These are phyloP conservation scores for Echria macrotheca DNA, from an alignment of 495 filamentous ascomycete species.

Conservation along the genomic window DNA sequence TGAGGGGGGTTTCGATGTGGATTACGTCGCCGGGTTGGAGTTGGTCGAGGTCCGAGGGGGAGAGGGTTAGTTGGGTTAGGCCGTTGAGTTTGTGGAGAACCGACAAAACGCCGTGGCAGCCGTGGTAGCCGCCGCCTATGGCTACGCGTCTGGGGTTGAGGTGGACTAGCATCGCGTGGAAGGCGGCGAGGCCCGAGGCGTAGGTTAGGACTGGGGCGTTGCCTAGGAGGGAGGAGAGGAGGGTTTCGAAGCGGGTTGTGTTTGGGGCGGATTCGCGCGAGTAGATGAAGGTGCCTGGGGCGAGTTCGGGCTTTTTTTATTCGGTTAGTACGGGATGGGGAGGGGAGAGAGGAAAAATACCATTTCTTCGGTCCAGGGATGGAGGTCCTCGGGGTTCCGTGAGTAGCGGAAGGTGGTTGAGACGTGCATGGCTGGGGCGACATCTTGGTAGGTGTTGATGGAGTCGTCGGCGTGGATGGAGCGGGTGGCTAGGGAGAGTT, in stretches of 20 bases:
- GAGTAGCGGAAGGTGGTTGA: conserved; percentile 85
- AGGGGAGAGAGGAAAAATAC: conserved; percentile 24
- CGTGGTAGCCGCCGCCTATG: conserved; percentile 84
- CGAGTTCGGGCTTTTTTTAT: conserved; percentile 29
- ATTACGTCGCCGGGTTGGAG: conserved; percentile 74
- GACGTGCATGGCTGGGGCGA: conserved; percentile 81
- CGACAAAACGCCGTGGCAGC: conserved; percentile 76
- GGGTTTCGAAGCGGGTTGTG: conserved; percentile 73
- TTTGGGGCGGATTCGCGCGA: conserved; percentile 72
- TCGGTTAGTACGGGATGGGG: background rate
- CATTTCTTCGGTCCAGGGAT: conserved; percentile 40
- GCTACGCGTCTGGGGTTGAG: conserved; percentile 73
- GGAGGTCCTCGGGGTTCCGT: conserved; percentile 57
- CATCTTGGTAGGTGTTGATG: conserved; percentile 64
- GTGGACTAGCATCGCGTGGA: conserved; percentile 73
- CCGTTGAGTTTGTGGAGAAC: conserved; percentile 67
- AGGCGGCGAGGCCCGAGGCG: conserved; percentile 77
- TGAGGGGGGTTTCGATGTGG: conserved; percentile 87
- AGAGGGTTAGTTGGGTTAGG: conserved; percentile 57
- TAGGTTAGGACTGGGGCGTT: conserved; percentile 71
- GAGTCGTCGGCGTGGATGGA: conserved; percentile 84
- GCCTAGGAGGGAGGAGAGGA: conserved; percentile 66
- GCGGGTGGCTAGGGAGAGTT: conserved; percentile 57
- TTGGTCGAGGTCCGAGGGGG: conserved; percentile 30
- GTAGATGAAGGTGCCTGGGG: conserved; percentile 61